Evolutionary conservation across 805 yeast species (phyloP).

Genomic region (Candida wancherniae): DNA sequence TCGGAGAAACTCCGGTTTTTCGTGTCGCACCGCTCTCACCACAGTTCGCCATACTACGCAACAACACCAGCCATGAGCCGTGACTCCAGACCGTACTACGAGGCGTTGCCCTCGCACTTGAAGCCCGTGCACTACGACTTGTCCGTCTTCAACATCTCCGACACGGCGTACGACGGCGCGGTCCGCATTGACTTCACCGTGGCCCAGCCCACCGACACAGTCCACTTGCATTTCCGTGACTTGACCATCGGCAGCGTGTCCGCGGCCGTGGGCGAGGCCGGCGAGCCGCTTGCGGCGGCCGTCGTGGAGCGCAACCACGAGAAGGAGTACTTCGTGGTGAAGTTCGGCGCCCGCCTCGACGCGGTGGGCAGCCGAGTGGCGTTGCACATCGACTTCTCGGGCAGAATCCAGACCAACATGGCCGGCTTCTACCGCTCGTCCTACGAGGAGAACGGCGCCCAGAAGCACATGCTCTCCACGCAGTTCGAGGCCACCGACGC

Average conservation of each 20-base stretch:
- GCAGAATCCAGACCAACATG: conserved; percentile 50
- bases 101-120: conserved; percentile 58
- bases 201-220: conserved; percentile 34
- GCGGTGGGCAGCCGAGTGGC: conserved; percentile 19
- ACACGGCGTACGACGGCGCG: conserved; percentile 43
- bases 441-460: conserved; percentile 35
- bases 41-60: too few species aligned
- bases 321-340: conserved; percentile 60
- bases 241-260: conserved; percentile 23
- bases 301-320: conserved; percentile 38
- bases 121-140: conserved; percentile 73
- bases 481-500: conserved; percentile 60
- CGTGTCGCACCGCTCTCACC: too few species aligned
- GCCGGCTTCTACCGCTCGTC: conserved; percentile 51
- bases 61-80: conserved; percentile 3
- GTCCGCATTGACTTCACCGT: conserved; percentile 47
- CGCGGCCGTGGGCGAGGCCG: conserved; percentile 21
- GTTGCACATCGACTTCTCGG: conserved; percentile 35
- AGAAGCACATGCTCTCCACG: conserved; percentile 43
- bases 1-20: too few species aligned
- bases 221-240: conserved; percentile 48
- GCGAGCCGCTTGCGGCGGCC: conserved; percentile 22
- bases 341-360: conserved; percentile 40
- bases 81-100: conserved; percentile 26
- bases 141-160: conserved; percentile 45